Base-by-base conservation (phyloP, 805 yeast species). In the Candida sithepensis region DNA sequence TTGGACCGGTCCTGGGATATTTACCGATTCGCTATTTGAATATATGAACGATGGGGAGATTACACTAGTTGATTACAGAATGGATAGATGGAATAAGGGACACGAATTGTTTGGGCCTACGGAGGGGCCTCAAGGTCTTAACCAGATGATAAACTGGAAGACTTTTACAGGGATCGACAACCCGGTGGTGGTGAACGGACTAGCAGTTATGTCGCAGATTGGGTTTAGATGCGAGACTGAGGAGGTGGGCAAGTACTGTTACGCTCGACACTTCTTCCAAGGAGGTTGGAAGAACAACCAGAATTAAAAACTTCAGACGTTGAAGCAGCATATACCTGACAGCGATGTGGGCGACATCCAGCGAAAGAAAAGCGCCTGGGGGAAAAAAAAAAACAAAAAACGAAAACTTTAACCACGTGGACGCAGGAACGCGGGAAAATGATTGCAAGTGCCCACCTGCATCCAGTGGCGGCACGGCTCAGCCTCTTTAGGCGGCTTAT, bases 1-100 rank as follows among this genome's bases (percentile, higher is more conserved):
- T 47, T 74, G 82, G 76, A 77, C 83, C 0, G 84, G 84, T 0
- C 69, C 76, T 14, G 81, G 76, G 2, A 55, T 68, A 20, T 78
- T 78, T 69, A 77, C 84, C 1, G 78, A 75, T 47, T 66, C 69
- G 1, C 56, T 78, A 4, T 66, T 76, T 58, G 60, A 61, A 10
- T 77, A 75, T 57, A 58, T 79, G 56, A 79, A 78, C 58, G 22
- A 23, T 21, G 40, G 18, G 19, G 20, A 23, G 5, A 13, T 36
- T 22, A 20, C 22, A 18, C n/a, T 43, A 38, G 20, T 40, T n/a
- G 56, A 55, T 33, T 43, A 43, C 36, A 43, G 47, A 16, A 21
- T 26, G 12, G 41, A 36, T 7, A 41, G 55, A 23, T 28, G 33
- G 19, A 46, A 37, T 7, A 42, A 43, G 14, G 46, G 43, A 22